phyloP scores from a whole-genome alignment of 192 early-diverging fungal species.

The Linnemannia schmuckeri region DNA sequence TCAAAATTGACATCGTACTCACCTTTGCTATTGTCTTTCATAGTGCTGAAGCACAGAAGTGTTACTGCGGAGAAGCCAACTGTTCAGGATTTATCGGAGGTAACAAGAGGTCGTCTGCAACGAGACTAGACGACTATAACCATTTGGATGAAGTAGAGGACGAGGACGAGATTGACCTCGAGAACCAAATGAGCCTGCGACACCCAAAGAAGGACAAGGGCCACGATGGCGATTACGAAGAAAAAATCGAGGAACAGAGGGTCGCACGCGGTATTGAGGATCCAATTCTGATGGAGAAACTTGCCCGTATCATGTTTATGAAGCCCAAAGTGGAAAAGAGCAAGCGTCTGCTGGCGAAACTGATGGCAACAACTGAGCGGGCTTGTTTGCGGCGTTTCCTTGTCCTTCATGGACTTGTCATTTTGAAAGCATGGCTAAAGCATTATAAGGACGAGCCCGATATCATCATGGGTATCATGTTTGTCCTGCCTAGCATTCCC shows the following conservation, averaged over 20 bases:
- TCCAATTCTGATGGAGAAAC: slow-evolving; percentile 46
- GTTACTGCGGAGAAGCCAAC: slow-evolving; percentile 89
- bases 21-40: slow-evolving; percentile 5
- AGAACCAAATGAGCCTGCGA: slow-evolving; percentile 68
- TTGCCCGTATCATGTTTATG: slow-evolving; percentile 65
- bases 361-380: slow-evolving; percentile 68
- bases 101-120: slow-evolving; percentile 73
- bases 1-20: background rate
- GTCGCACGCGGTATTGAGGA: slow-evolving; percentile 52
- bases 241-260: slow-evolving; percentile 44
- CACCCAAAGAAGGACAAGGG: slow-evolving; percentile 64
- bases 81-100: slow-evolving; percentile 96
- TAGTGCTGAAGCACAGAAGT: slow-evolving; percentile 90
- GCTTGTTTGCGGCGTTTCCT: slow-evolving; percentile 72
- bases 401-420: slow-evolving; percentile 75
- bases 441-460: slow-evolving; percentile 73
- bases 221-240: slow-evolving; percentile 54
- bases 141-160: slow-evolving; percentile 67
- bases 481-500: slow-evolving; percentile 82
- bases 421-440: slow-evolving; percentile 82
- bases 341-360: slow-evolving; percentile 76
- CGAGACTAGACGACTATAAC: slow-evolving; percentile 60
- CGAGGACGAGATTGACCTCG: slow-evolving; percentile 65
- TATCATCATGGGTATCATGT: slow-evolving; percentile 72
- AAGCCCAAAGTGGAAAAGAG: slow-evolving; percentile 83